Percentiles rank a stretch among this genome's conserved stretches.
These are phyloP conservation scores for Colletotrichum navitas DNA, from an alignment of 2,329 filamentous ascomycete species.

Conservation along the genomic window DNA sequence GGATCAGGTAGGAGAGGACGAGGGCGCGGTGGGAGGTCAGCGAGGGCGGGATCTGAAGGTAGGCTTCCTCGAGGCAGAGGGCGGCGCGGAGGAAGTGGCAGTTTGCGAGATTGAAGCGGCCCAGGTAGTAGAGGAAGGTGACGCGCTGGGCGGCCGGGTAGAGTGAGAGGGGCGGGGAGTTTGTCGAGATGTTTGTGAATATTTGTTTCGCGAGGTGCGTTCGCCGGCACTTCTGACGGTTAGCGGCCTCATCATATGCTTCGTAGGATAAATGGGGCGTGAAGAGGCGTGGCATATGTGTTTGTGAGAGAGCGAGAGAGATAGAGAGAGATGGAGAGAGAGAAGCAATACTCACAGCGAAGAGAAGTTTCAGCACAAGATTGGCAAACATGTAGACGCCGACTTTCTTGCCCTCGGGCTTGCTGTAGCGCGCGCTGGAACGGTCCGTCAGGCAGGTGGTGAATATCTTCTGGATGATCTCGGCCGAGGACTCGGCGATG, in stretches of 20 bases:
- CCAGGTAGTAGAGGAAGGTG: slow-evolving; percentile 94
- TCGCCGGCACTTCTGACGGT: slow-evolving; percentile 74
- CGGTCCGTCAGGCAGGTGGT: slow-evolving; percentile 90
- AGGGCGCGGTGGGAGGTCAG: slow-evolving; percentile 81
- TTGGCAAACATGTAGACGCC: slow-evolving; percentile 95
- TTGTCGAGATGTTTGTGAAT: slow-evolving; percentile 87
- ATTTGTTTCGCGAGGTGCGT: slow-evolving; percentile 88
- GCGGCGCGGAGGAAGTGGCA: slow-evolving; percentile 85
- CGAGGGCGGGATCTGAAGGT: slow-evolving; percentile 72
- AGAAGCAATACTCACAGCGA: slow-evolving; percentile 71
- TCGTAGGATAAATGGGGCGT: not conserved
- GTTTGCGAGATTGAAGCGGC: slow-evolving; percentile 88
- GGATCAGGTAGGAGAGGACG: slow-evolving; percentile 87
- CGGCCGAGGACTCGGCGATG: slow-evolving; percentile 87
- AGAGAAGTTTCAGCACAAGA: slow-evolving; percentile 87
- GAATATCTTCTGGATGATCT: slow-evolving; percentile 91
- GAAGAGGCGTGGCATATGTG: not conserved
- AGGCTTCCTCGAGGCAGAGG: slow-evolving; percentile 81
- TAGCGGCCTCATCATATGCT: slow-evolving; percentile 25
- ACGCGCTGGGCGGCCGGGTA: slow-evolving; percentile 91
- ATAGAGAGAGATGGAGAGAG: too few species aligned
- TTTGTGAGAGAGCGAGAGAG: not conserved
- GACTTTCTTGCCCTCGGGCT: slow-evolving; percentile 84
- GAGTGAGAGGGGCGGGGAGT: slow-evolving; percentile 82
- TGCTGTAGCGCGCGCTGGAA: slow-evolving; percentile 73